phyloP scores from a whole-genome alignment of 306 rosid species.

The Prunus armeniaca region DNA sequence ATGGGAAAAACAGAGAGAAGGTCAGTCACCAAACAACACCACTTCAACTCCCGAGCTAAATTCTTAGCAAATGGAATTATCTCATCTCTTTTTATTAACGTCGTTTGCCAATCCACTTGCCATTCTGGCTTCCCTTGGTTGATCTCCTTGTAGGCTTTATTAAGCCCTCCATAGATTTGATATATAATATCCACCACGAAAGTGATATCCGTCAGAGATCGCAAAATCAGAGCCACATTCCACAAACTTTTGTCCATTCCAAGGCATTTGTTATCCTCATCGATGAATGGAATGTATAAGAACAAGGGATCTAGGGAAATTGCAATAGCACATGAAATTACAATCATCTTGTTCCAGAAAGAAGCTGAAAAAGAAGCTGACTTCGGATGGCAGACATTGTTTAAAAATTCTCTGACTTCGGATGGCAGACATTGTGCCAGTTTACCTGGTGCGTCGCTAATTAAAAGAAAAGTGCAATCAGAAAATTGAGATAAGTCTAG shows the following conservation, averaged over 20 bases:
- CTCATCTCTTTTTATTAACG: no score
- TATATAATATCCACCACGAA: slow-evolving; percentile 17
- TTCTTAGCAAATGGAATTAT: no score
- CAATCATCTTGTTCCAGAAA: slow-evolving; percentile 25
- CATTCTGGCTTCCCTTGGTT: not conserved
- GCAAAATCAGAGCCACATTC: not conserved
- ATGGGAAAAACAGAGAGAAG: slow-evolving; percentile 34
- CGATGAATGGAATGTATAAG: slow-evolving; percentile 28
- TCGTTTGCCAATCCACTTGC: no score
- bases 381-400: no score
- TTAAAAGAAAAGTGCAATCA: no score
- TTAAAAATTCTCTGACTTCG: no score
- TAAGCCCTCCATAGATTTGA: no score
- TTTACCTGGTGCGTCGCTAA: no score
- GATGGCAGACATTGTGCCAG: no score
- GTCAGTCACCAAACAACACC: slow-evolving; percentile 12
- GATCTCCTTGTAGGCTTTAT: not conserved
- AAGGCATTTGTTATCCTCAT: slow-evolving; percentile 13
- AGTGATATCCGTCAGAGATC: slow-evolving; percentile 25
- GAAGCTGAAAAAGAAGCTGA: not conserved
- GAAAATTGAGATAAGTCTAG: no score
- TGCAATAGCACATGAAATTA: slow-evolving; percentile 23
- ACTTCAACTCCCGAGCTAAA: no score
- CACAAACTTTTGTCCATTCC: not conserved
- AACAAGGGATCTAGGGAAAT: slow-evolving; percentile 32